Evolutionary conservation across 768 basidiomycete species (phyloP).

Genomic region (Suillus fuscotomentosus): DNA sequence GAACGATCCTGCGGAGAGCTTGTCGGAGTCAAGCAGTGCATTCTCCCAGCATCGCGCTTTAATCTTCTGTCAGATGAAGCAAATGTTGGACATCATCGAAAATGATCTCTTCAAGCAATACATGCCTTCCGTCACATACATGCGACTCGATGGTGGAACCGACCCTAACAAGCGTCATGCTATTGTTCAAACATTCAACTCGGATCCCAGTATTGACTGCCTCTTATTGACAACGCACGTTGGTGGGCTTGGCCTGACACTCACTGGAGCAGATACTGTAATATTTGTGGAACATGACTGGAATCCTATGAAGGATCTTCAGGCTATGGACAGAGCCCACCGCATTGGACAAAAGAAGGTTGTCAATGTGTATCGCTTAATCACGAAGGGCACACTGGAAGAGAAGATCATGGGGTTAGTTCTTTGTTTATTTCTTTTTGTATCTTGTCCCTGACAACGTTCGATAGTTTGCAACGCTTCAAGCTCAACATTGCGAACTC

Average conservation of each 20-base stretch:
- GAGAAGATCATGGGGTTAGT: constrained; percentile 99
- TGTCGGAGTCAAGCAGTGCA: constrained; percentile 46
- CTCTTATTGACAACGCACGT: constrained; percentile 95
- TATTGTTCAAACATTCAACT: constrained; percentile 96
- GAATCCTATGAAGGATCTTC: constrained; percentile 99
- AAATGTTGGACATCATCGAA: constrained; percentile 98
- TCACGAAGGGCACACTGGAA: constrained; percentile 95
- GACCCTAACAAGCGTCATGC: constrained; percentile 94
- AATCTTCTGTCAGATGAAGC: constrained; percentile 99
- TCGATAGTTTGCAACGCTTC: constrained; percentile 82
- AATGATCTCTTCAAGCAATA: constrained; percentile 84
- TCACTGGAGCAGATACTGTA: constrained; percentile 98
- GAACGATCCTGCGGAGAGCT: constrained; percentile 63
- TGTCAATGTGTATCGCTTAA: constrained; percentile 96
- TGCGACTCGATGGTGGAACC: constrained; percentile 94
- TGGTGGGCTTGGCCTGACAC: constrained; percentile 91
- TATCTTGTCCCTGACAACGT: constrained; percentile 8
- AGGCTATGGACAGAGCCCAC: constrained; percentile 99
- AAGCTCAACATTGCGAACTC: constrained; percentile 98
- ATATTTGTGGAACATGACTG: constrained; percentile 99
- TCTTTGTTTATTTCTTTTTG: not conserved
- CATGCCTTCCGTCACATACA: constrained; percentile 97
- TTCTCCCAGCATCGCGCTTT: constrained; percentile 98
- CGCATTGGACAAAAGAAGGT: constrained; percentile 98
- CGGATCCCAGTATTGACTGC: constrained; percentile 96